A percentile compares a stretch with the other conserved stretches of the same genome.
phyloP scores from a whole-genome alignment of 768 basidiomycete species.

The Trametes cingulata region DNA sequence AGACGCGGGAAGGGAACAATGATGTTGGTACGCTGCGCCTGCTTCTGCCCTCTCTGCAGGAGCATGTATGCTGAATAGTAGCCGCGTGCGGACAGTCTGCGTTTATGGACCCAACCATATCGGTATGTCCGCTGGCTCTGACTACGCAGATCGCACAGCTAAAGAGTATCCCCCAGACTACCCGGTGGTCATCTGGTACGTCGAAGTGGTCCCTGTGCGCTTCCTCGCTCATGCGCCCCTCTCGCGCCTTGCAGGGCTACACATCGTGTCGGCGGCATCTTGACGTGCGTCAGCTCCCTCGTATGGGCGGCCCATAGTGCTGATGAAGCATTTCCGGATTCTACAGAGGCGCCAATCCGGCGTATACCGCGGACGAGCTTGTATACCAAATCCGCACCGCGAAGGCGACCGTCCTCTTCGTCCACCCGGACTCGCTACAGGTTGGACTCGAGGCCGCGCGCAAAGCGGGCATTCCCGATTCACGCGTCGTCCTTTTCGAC shows the following conservation, averaged over 20 bases:
- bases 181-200: conserved; percentile 29
- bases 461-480: conserved; percentile 23
- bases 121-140: conserved; percentile 28
- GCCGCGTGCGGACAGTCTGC: conserved; percentile 43
- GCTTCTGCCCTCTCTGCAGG: no score
- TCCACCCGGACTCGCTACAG: conserved; percentile 26
- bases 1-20: conserved; percentile 39
- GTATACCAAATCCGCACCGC: conserved; percentile 32
- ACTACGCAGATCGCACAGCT: not conserved
- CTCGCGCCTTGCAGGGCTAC: conserved; percentile 37
- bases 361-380: conserved; percentile 34
- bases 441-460: conserved; percentile 28
- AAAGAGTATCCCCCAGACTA: conserved; percentile 21
- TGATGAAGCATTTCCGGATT: not conserved
- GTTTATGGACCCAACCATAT: conserved; percentile 69
- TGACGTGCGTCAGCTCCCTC: conserved; percentile 45
- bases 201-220: no score
- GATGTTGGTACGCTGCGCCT: conserved; percentile 48
- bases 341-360: conserved; percentile 32
- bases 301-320: not conserved
- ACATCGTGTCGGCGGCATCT: conserved; percentile 55
- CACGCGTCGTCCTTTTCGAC: conserved; percentile 28
- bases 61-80: not conserved
- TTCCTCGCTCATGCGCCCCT: no score
- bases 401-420: conserved; percentile 28